Conservation (phyloP, 768 basidiomycete genomes). For the Holtermanniella nyarrowii region DNA sequence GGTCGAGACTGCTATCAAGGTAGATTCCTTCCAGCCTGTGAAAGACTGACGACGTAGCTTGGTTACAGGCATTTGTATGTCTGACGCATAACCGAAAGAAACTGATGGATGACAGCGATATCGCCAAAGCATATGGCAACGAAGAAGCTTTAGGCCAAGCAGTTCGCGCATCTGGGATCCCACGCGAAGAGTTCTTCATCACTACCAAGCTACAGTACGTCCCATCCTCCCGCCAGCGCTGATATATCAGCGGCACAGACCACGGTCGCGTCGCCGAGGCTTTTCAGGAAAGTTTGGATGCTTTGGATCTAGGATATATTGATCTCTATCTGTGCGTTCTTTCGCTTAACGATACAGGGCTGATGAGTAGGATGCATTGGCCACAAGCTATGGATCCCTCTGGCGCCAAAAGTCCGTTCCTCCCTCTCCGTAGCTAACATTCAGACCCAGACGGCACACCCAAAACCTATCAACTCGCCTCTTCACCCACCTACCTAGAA, state of each 20-base stretch:
- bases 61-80: too few relatives aligned
- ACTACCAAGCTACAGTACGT: slow-evolving; percentile 15
- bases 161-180: slow-evolving; percentile 14
- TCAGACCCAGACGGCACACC: too few relatives aligned
- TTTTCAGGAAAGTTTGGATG: slow-evolving; percentile 44
- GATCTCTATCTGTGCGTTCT: slow-evolving; percentile 41
- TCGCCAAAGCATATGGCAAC: slow-evolving; percentile 13
- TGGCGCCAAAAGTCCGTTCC: too few relatives aligned
- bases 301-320: slow-evolving; percentile 46
- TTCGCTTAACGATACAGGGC: not conserved
- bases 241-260: slow-evolving; percentile 17
- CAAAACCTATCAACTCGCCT: too few relatives aligned
- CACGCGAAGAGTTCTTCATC: slow-evolving; percentile 17
- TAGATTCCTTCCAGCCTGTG: too few relatives aligned
- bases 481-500: slow-evolving; percentile 40
- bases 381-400: slow-evolving; percentile 28
- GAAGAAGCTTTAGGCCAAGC: slow-evolving; percentile 32
- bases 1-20: too few relatives aligned
- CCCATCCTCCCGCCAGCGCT: not conserved
- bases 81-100: too few relatives aligned
- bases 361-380: slow-evolving; percentile 39
- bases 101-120: too few relatives aligned
- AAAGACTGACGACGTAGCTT: too few relatives aligned
- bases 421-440: too few relatives aligned
- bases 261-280: slow-evolving; percentile 44